Evolutionary conservation across 805 yeast species (phyloP).

Genomic region (Saccharomycopsis fodiens): DNA sequence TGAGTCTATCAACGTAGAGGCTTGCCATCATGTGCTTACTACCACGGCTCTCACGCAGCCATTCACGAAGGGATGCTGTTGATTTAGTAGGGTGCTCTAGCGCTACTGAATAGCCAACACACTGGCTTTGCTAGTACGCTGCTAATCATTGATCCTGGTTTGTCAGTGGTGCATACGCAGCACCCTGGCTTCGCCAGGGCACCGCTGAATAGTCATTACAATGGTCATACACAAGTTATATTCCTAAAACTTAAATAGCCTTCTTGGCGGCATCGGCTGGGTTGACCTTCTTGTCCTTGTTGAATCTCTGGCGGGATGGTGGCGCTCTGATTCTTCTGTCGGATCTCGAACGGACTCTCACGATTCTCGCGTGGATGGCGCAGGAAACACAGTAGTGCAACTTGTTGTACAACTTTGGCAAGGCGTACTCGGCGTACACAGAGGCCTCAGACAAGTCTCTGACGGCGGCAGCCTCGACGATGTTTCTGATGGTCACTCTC

Average conservation of each 20-base stretch:
- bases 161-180: too few species aligned
- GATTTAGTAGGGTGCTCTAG: too few species aligned
- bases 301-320: constrained; percentile 98
- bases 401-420: constrained; percentile 99
- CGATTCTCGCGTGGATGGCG: constrained; percentile 99
- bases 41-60: too few species aligned
- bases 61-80: too few species aligned
- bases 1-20: too few species aligned
- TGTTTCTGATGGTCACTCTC: constrained; percentile 99
- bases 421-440: constrained; percentile 97
- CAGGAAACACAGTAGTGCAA: constrained; percentile 99
- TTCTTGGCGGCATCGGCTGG: constrained; percentile 98
- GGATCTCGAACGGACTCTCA: constrained; percentile 98
- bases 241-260: constrained; percentile 34
- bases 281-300: constrained; percentile 90
- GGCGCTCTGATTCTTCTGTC: constrained; percentile 99
- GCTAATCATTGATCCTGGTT: too few species aligned
- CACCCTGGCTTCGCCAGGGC: too few species aligned
- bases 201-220: too few species aligned
- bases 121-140: too few species aligned
- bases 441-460: constrained; percentile 99
- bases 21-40: too few species aligned
- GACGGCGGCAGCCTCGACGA: constrained; percentile 99
- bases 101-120: too few species aligned
- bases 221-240: too few species aligned